phyloP scores from a whole-genome alignment of 257 asterid genomes.

The Echites panduratus region DNA sequence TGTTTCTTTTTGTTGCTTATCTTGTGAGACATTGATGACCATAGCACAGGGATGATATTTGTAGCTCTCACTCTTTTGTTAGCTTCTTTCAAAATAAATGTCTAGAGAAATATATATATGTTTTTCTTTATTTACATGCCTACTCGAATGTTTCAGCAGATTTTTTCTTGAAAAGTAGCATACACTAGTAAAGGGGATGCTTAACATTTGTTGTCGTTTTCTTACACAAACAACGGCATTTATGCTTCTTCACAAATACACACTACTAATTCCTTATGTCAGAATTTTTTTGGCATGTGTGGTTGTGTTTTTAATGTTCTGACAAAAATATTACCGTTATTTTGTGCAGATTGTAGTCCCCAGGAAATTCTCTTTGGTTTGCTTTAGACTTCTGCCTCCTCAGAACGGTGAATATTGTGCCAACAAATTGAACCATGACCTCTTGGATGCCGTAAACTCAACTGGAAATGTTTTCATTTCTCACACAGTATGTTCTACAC shows the following conservation, averaged over 20 bases:
- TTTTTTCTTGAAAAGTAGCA: background rate
- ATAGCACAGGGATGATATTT: background rate
- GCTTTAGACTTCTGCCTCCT: conserved; percentile 63
- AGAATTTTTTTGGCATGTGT: background rate
- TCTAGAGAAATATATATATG: background rate
- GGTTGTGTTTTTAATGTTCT: background rate
- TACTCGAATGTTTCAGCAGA: background rate
- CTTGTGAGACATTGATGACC: background rate
- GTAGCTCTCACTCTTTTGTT: background rate
- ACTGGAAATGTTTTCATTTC: conserved; percentile 76
- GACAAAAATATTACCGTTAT: background rate
- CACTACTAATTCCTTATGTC: background rate
- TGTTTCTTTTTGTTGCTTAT: background rate
- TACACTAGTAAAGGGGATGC: background rate
- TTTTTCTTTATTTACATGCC: background rate
- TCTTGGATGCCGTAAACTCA: conserved; percentile 72
- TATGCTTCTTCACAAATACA: background rate
- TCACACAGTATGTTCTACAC: conserved; percentile 64
- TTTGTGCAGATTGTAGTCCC: conserved; percentile 60
- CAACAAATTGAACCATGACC: conserved; percentile 55
- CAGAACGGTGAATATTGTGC: conserved; percentile 32
- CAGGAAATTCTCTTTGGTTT: conserved; percentile 70
- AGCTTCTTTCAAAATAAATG: background rate
- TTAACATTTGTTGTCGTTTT: background rate
- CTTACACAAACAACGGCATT: background rate